Evolutionary conservation across 2,329 filamentous ascomycete species (phyloP), one percentile per base, ranked within the genome.

Genomic region (Hyphodiscus sp.): DNA sequence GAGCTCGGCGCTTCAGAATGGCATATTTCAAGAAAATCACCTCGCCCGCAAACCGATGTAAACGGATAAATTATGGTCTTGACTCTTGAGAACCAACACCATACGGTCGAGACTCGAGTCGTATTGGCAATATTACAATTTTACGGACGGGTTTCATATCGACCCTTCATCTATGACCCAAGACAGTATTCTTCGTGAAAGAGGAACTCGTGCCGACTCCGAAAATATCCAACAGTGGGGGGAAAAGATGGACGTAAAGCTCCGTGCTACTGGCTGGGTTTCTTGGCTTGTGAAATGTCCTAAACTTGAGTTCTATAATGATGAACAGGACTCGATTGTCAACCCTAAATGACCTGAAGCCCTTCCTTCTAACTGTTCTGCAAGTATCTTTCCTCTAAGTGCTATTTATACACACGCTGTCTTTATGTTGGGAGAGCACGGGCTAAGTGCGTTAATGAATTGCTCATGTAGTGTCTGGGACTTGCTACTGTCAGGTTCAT

Each of bases 241-340:
- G 23, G 15, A 23, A n/a, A 50, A 30, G 43, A 51, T 42, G 49
- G 42, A 47, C 10, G 52, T 55, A 9, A 44, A 49, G 23, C 49
- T 59, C 23, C 45, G 57, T 47, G 46, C 57, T 26, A 47, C 42
- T 23, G 45, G 33, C 7, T 59, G 41, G 48, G 44, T 53, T 20
- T 45, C 18, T 58, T 59, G 19, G 50, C 50, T 43, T 15, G 46
- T 9, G 6, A 55, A 59, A 43, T 19, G 38, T n/a, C 20, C 47
- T 5, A 57, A 52, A 48, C 45, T 51, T 23, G 41, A 52, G 47
- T 56, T 58, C 41, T 58, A 58, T 47, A 55, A 53, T 43, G 41
- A 53, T 30, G 53, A 57, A 30, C 29, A 57, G 23, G 47, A 55
- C 18, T n/a, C 13, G 18, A 45, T 50, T 15, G n/a, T 46, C 6